Evolutionary conservation across 2,329 filamentous ascomycete species (phyloP).

Genomic region (Metarhizium album): DNA sequence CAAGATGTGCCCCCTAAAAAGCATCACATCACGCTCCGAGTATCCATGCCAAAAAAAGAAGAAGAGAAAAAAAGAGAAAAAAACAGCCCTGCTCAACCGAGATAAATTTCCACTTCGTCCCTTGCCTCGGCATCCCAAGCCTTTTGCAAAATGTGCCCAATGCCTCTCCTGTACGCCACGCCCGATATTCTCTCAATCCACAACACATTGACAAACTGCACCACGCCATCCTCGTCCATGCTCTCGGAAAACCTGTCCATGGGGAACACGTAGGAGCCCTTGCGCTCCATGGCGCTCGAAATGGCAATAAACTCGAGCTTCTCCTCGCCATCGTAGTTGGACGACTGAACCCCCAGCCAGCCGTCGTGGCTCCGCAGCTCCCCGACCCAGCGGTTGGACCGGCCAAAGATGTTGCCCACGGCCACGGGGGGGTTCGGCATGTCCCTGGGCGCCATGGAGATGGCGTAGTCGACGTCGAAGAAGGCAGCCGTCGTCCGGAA

Average conservation of each 20-base stretch:
- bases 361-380: conserved; percentile 33
- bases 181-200: conserved; percentile 35
- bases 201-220: conserved; percentile 36
- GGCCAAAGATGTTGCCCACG: conserved; percentile 30
- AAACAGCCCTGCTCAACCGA: too few species aligned
- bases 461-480: conserved; percentile 30
- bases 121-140: conserved; percentile 29
- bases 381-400: conserved; percentile 27
- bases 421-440: conserved; percentile 28
- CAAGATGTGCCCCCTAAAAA: neutral
- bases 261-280: conserved; percentile 29
- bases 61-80: too few species aligned
- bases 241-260: conserved; percentile 29
- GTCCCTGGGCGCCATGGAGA: conserved; percentile 24
- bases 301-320: conserved; percentile 33
- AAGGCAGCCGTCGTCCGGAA: conserved; percentile 28
- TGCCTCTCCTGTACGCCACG: conserved; percentile 29
- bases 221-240: conserved; percentile 28
- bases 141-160: conserved; percentile 30
- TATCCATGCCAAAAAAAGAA: too few species aligned
- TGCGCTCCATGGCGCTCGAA: conserved; percentile 29
- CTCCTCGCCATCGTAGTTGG: conserved; percentile 34
- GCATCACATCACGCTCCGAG: neutral
- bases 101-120: conserved; percentile 29
- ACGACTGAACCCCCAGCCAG: conserved; percentile 35